Conservation (phyloP, 2,329 filamentous ascomycete genomes). For the Colletotrichum spinosum region DNA sequence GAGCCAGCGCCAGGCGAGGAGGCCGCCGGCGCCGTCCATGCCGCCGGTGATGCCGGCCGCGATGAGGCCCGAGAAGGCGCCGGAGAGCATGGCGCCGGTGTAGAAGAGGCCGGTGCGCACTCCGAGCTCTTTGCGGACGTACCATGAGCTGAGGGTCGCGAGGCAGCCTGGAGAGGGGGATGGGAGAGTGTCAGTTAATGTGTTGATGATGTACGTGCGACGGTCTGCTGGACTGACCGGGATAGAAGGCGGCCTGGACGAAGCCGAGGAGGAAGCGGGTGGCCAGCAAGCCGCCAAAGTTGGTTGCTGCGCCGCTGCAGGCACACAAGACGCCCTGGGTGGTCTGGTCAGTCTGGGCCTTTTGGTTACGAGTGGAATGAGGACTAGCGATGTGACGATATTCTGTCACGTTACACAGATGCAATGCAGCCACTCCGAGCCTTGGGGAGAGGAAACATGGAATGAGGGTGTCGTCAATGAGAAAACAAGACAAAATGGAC, state of each 20-base stretch:
- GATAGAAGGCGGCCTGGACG: conserved; percentile 36
- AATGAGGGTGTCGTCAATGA: conserved; percentile 48
- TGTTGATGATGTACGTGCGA: background rate
- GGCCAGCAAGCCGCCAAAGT: conserved; percentile 25
- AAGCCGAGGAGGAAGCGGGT: conserved; percentile 34
- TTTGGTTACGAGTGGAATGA: background rate
- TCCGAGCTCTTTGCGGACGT: conserved; percentile 31
- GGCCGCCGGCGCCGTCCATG: conserved; percentile 30
- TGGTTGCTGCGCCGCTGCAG: conserved; percentile 30
- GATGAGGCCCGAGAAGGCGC: conserved; percentile 41
- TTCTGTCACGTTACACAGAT: conserved; percentile 18
- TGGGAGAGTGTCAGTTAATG: too few species aligned
- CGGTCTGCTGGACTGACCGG: conserved; percentile 44
- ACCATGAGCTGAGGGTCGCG: conserved; percentile 33
- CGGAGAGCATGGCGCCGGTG: conserved; percentile 39
- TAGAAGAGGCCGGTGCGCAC: conserved; percentile 34
- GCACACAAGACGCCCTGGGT: conserved; percentile 33
- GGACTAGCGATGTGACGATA: background rate
- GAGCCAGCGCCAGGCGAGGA: conserved; percentile 64
- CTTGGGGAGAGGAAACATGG: conserved; percentile 33
- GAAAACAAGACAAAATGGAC: conserved; percentile 43
- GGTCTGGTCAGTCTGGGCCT: background rate
- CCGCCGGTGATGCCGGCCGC: conserved; percentile 38
- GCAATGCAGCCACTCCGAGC: conserved; percentile 1
- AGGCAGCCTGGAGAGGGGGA: conserved; percentile 15